Percentiles rank a stretch among this genome's conserved stretches.
Conservation (phyloP, 2,329 filamentous ascomycete genomes). For the Calonectria naviculata region DNA sequence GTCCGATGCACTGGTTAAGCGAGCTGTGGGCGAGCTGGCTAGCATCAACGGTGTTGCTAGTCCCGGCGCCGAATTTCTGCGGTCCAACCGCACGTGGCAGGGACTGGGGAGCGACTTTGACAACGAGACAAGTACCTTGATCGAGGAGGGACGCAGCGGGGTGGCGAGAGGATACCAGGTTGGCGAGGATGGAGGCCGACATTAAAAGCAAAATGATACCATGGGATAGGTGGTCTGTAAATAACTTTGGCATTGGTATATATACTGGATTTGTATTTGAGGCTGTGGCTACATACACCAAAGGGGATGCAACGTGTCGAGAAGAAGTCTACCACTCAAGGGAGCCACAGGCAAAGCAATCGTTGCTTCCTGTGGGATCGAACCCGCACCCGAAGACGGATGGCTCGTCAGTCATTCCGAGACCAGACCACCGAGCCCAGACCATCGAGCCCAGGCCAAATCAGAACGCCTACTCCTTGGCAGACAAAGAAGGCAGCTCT, state of each 20-base stretch:
- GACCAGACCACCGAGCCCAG: no score
- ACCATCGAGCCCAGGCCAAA: no score
- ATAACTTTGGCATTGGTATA: neutral
- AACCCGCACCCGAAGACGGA: no score
- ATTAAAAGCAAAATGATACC: slow-evolving; percentile 30
- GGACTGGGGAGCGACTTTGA: slow-evolving; percentile 88
- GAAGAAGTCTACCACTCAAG: no score
- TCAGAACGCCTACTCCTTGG: no score
- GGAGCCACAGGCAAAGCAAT: no score
- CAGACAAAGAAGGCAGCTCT: no score
- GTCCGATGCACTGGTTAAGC: slow-evolving; percentile 64
- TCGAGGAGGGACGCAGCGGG: slow-evolving; percentile 89
- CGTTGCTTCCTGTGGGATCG: no score
- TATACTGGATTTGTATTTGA: neutral
- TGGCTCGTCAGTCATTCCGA: no score
- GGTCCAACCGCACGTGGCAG: slow-evolving; percentile 87
- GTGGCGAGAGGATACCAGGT: slow-evolving; percentile 90
- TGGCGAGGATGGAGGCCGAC: slow-evolving; percentile 59
- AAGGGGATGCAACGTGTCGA: no score
- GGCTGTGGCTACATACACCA: neutral
- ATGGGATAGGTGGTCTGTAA: neutral
- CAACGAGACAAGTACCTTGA: slow-evolving; percentile 69
- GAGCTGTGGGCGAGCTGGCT: slow-evolving; percentile 74
- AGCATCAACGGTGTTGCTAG: slow-evolving; percentile 89
- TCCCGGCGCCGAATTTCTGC: slow-evolving; percentile 88